Evolutionary conservation across 345 rosid genomes (phyloP).

Genomic region (Eucalyptus regnans): DNA sequence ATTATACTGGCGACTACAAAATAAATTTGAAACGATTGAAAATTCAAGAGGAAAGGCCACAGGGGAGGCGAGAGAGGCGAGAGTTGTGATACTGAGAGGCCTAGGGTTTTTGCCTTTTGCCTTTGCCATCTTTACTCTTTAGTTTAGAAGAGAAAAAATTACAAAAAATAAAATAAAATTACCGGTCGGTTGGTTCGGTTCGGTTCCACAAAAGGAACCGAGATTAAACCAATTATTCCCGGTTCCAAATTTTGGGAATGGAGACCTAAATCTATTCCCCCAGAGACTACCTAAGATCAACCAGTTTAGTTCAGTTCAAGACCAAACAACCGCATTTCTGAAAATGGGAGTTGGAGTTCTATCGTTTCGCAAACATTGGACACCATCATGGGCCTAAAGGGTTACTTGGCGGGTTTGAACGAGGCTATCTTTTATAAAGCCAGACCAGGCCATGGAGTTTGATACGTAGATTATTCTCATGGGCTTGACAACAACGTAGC

Average conservation of each 20-base stretch:
- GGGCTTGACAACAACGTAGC: not conserved
- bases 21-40: not conserved
- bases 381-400: not conserved
- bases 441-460: not conserved
- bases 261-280: not conserved
- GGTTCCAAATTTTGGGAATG: not conserved
- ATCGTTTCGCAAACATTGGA: not conserved
- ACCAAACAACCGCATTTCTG: not conserved
- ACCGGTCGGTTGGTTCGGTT: not conserved
- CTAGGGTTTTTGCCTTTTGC: not conserved
- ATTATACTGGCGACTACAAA: not conserved
- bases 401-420: not conserved
- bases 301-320: too few species aligned
- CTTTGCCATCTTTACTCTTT: not conserved
- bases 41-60: not conserved
- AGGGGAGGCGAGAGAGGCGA: not conserved
- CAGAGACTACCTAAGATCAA: not conserved
- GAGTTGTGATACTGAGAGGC: not conserved
- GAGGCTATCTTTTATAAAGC: not conserved
- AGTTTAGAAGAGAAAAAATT: not conserved
- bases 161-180: not conserved
- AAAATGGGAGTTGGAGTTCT: not conserved
- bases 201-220: accelerated
- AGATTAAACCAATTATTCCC: not conserved
- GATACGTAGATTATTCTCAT: not conserved